Conservation (phyloP, 129 eudicot genomes). For the Sambucus nigra region DNA sequence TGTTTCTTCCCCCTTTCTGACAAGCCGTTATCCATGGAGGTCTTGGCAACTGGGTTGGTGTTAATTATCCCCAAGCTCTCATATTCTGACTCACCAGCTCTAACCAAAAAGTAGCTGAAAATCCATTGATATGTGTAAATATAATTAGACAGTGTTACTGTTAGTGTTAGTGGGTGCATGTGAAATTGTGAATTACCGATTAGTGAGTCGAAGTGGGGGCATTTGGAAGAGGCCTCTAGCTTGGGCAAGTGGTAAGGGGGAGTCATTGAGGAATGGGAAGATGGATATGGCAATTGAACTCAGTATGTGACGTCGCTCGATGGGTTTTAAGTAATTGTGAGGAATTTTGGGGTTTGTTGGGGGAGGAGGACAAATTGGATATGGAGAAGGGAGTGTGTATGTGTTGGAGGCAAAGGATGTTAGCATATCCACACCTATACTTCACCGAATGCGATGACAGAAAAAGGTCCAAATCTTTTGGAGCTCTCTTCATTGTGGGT, state of each 20-base stretch:
- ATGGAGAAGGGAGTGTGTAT: slow-evolving; percentile 19
- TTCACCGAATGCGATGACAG: too few species aligned
- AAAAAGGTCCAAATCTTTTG: too few species aligned
- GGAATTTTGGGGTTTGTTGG: slow-evolving; percentile 21
- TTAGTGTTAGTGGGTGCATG: too few species aligned
- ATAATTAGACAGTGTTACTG: neutral
- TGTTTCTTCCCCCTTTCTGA: slow-evolving; percentile 74
- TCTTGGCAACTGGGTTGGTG: slow-evolving; percentile 90
- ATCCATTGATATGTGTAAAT: neutral
- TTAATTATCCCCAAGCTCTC: slow-evolving; percentile 83
- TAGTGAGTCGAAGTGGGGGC: slow-evolving; percentile 87
- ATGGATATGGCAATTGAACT: slow-evolving; percentile 49
- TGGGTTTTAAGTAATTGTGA: slow-evolving; percentile 15
- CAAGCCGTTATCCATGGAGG: slow-evolving; percentile 85
- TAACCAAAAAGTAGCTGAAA: slow-evolving; percentile 77
- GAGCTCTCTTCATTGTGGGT: too few species aligned
- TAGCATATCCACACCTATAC: too few species aligned
- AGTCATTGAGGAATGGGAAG: slow-evolving; percentile 21
- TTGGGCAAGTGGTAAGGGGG: slow-evolving; percentile 27
- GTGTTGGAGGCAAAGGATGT: slow-evolving; percentile 18
- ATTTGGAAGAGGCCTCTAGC: slow-evolving; percentile 95
- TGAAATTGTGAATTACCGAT: slow-evolving; percentile 32
- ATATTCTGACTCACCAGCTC: slow-evolving; percentile 92
- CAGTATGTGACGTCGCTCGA: slow-evolving; percentile 57
- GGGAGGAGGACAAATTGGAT: slow-evolving; percentile 14